Percentiles rank a stretch among this genome's conserved stretches.
Conservation (phyloP, 768 basidiomycete genomes). For the Pleurotus ostreatus region DNA sequence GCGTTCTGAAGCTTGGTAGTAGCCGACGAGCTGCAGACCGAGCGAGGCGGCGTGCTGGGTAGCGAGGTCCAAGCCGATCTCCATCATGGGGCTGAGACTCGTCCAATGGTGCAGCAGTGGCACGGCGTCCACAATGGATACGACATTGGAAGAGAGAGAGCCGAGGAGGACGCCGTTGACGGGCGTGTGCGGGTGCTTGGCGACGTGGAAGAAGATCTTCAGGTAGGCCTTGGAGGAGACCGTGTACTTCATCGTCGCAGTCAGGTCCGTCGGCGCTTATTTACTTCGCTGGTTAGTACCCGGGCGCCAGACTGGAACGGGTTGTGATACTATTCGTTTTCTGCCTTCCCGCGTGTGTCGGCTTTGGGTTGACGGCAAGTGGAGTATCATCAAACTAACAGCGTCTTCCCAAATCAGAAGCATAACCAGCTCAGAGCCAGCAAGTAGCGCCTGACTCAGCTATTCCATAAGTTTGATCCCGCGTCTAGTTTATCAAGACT, state of each 20-base stretch:
- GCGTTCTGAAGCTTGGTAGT: constrained; percentile 71
- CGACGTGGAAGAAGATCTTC: constrained; percentile 75
- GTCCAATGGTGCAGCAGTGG: constrained; percentile 87
- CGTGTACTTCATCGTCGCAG: constrained; percentile 37
- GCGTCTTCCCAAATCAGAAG: too few species aligned
- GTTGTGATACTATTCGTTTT: too few species aligned
- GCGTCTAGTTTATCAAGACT: too few species aligned
- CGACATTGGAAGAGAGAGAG: constrained; percentile 28
- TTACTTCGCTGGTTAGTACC: too few species aligned
- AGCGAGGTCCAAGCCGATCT: constrained; percentile 76
- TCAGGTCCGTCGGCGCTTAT: too few species aligned
- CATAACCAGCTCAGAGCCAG: too few species aligned
- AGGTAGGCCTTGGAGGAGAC: constrained; percentile 61
- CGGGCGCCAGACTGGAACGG: too few species aligned
- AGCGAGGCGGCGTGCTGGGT: constrained; percentile 55
- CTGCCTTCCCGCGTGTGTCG: too few species aligned
- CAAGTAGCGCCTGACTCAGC: too few species aligned
- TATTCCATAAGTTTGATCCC: too few species aligned
- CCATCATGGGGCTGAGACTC: constrained; percentile 80
- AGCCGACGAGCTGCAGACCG: constrained; percentile 57
- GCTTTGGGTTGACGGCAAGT: too few species aligned
- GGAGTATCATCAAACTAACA: too few species aligned
- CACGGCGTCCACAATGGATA: constrained; percentile 60
- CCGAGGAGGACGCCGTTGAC: constrained; percentile 81
- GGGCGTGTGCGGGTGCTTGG: constrained; percentile 72